A percentile compares a stretch with the other conserved stretches of the same genome.
phyloP scores from a whole-genome alignment of 2,329 filamentous ascomycete genomes.

The Xylariaceae sp. region DNA sequence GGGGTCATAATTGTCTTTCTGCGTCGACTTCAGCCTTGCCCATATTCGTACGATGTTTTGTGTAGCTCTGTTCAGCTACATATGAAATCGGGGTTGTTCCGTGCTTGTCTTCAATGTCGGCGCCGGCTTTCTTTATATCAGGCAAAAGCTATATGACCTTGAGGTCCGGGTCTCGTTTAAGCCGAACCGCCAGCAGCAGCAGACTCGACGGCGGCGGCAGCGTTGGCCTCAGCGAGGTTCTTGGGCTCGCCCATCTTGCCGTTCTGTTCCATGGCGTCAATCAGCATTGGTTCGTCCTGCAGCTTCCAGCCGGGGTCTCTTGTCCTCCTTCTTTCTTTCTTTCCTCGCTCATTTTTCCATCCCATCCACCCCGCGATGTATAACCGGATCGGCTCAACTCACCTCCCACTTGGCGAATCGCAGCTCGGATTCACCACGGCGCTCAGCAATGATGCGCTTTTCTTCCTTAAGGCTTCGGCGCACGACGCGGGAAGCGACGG shows the following conservation, averaged over 20 bases:
- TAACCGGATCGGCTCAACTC: conserved; percentile 37
- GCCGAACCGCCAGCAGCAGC: conserved; percentile 35
- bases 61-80: too few species aligned
- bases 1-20: too few species aligned
- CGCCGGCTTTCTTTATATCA: too few species aligned
- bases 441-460: conserved; percentile 79
- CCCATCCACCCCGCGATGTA: background rate
- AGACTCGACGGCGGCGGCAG: conserved; percentile 35
- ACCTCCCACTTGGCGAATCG: conserved; percentile 95
- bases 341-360: background rate
- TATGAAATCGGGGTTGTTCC: too few species aligned
- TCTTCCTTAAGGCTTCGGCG: conserved; percentile 97
- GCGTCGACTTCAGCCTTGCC: too few species aligned
- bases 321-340: too few species aligned
- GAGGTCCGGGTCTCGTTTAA: conserved; percentile 19
- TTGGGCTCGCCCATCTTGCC: conserved; percentile 90
- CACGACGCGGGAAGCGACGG: conserved; percentile 88
- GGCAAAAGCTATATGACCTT: too few species aligned
- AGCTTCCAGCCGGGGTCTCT: conserved; percentile 3
- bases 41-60: too few species aligned
- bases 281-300: conserved; percentile 29
- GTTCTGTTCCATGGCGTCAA: conserved; percentile 55
- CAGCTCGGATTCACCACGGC: conserved; percentile 82
- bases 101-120: too few species aligned
- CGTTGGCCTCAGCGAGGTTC: conserved; percentile 59